Conservation (phyloP, 345 rosid species). For the Populus alba region DNA sequence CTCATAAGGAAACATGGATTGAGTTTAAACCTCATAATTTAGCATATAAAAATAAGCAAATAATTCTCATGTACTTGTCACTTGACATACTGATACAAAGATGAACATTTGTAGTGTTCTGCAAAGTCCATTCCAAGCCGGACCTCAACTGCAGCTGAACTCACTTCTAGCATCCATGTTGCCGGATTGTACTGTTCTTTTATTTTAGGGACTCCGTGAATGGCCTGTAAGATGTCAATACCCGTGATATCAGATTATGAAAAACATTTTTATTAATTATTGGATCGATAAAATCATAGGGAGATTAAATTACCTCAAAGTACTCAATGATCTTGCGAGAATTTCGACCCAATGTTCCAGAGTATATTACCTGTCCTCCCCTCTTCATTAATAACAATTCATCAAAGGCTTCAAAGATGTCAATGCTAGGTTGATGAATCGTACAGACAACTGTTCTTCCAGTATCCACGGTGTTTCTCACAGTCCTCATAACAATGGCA, state of each 20-base stretch:
- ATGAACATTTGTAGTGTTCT: constrained; percentile 35
- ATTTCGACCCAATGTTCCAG: constrained; percentile 46
- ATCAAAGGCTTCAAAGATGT: constrained; percentile 59
- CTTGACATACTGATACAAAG: constrained; percentile 40
- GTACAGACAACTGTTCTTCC: constrained; percentile 63
- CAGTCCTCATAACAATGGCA: constrained; percentile 58
- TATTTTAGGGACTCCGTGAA: constrained; percentile 47
- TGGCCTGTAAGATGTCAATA: constrained; percentile 20
- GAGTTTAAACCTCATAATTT: neutral
- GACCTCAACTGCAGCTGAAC: constrained; percentile 39
- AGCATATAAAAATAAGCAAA: too few species aligned
- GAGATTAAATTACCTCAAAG: constrained; percentile 37
- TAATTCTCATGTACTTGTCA: neutral
- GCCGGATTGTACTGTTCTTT: constrained; percentile 53
- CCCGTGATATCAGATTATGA: neutral
- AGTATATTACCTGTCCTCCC: constrained; percentile 52
- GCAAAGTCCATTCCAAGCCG: constrained; percentile 48
- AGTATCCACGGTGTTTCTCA: constrained; percentile 52
- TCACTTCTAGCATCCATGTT: constrained; percentile 59
- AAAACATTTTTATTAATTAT: neutral
- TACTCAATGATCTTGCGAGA: constrained; percentile 50
- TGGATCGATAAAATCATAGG: neutral
- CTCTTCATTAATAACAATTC: constrained; percentile 53
- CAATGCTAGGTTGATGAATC: constrained; percentile 60
- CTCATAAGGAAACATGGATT: neutral